Evolutionary conservation across 805 yeast genomes (phyloP).

Genomic region (Kodamaea fukazawae): DNA sequence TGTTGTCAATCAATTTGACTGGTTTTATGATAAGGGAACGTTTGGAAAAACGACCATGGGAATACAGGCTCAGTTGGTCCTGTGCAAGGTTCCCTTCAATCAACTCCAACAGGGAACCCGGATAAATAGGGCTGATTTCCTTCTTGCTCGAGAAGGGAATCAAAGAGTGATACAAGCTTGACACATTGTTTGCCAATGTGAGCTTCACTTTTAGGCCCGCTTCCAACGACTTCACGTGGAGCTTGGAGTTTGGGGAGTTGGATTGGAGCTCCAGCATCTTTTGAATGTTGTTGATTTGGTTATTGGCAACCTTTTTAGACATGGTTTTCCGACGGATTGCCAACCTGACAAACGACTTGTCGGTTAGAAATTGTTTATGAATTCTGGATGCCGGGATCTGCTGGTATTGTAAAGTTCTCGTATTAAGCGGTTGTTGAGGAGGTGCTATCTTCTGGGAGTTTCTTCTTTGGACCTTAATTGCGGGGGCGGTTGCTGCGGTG

Average conservation of each 20-base stretch:
- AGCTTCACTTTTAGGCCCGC: conserved; percentile 50
- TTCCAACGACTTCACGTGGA: conserved; percentile 45
- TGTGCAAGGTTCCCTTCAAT: conserved; percentile 4
- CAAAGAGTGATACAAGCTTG: conserved; percentile 43
- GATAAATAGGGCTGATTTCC: conserved; percentile 13
- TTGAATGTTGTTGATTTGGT: conserved; percentile 2
- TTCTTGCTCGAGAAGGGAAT: conserved; percentile 32
- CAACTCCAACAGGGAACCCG: conserved; percentile 2
- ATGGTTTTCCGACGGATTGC: conserved; percentile 35
- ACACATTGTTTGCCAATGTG: conserved; percentile 45
- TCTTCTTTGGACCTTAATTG: background rate
- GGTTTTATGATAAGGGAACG: conserved; percentile 19
- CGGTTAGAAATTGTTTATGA: conserved; percentile 7
- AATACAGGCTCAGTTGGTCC: background rate
- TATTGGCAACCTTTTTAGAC: conserved; percentile 13
- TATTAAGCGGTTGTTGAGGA: no score
- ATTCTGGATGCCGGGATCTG: conserved; percentile 15
- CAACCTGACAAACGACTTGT: conserved; percentile 13
- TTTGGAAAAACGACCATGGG: conserved; percentile 1
- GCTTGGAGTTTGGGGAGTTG: conserved; percentile 20
- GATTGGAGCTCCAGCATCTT: background rate
- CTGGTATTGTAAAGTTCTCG: no score
- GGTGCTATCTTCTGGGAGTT: background rate
- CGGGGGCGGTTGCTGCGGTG: no score
- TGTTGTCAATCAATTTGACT: conserved; percentile 38